Evolutionary conservation across 1,284 basidiomycete genomes (phyloP), one percentile per base, ranked within the genome.

Genomic region (Malassezia brasiliensis): DNA sequence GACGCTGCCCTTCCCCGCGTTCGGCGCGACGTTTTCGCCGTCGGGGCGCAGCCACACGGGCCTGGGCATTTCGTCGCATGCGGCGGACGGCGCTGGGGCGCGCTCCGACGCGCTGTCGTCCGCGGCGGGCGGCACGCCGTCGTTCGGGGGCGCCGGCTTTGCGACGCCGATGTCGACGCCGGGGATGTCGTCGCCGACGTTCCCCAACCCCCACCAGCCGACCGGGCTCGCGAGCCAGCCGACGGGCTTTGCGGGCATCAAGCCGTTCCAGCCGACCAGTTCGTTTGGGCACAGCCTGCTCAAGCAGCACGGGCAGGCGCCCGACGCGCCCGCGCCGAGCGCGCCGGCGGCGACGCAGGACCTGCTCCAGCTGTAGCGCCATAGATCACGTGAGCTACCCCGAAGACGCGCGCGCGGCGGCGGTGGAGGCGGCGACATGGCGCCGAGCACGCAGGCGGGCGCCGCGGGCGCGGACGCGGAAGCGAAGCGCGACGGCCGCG

Each of bases 201-300:
- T 45, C 25, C 25, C 25, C 14, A 45, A 45, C 42, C 42, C 42
- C 14, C 42, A 45, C 19, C 25, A 28, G 32, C 32, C 28, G 22
- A 12, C 14, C 10, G 11, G 25, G 5, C 19, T 32, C 3, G 14
- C 14, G 11, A 19, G 42, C 17, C 28, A 32, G 32, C 19, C 38
- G 22, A 44, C 52, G 2, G 46, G 46, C 12, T 17, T 54, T n/a
- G 48, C 62, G 2, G 52, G 41, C 2, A 57, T 74, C 25, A 69
- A 68, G 49, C 71, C 70, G 1, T 74, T 74, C 62, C 64, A 71
- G 48, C 71, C 71, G 0, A 62, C 67, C 5, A 60, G 54, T 20
- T 60, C 62, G 11, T 74, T 74, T 50, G 71, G 71, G 12, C 31
- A 45, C 8, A 56, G 47, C 28, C 44, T 60, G 22, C 8, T 56